These are phyloP conservation scores for Alternaria brassicicola DNA, from an alignment of 2,329 filamentous ascomycete species.

Conservation along the genomic window DNA sequence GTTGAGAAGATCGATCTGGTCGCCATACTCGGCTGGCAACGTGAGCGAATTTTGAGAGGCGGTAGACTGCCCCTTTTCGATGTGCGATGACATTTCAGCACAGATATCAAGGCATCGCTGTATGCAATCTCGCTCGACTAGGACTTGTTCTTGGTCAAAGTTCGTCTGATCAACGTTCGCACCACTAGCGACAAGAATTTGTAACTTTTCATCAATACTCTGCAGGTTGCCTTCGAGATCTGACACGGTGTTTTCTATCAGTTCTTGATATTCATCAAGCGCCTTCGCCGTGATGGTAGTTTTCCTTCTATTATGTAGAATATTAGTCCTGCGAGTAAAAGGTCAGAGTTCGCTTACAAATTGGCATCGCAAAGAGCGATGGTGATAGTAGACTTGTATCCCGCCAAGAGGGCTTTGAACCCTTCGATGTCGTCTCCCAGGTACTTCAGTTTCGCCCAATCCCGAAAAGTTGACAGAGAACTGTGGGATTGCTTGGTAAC, in stretches of 20 bases:
- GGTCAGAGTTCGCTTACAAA: constrained; percentile 43
- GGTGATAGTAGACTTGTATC: constrained; percentile 44
- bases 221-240: constrained; percentile 21
- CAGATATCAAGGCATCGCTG: background rate
- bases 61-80: background rate
- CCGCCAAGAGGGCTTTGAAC: constrained; percentile 50
- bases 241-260: constrained; percentile 17
- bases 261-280: constrained; percentile 17
- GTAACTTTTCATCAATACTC: constrained; percentile 20
- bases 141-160: background rate
- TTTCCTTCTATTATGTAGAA: constrained; percentile 15
- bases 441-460: constrained; percentile 55
- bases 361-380: constrained; percentile 52
- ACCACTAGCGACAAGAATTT: background rate
- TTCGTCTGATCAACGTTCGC: background rate
- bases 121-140: background rate
- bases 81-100: background rate
- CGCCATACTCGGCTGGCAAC: background rate
- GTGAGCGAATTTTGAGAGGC: background rate
- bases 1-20: background rate
- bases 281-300: constrained; percentile 12
- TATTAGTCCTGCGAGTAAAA: background rate
- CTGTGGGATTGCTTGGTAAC: constrained; percentile 34
- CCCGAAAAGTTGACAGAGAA: constrained; percentile 51
- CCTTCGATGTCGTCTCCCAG: constrained; percentile 54